Evolutionary conservation across 2,329 filamentous ascomycete species (phyloP), one percentile per base, ranked within the genome.

Genomic region (Botryotinia convoluta): DNA sequence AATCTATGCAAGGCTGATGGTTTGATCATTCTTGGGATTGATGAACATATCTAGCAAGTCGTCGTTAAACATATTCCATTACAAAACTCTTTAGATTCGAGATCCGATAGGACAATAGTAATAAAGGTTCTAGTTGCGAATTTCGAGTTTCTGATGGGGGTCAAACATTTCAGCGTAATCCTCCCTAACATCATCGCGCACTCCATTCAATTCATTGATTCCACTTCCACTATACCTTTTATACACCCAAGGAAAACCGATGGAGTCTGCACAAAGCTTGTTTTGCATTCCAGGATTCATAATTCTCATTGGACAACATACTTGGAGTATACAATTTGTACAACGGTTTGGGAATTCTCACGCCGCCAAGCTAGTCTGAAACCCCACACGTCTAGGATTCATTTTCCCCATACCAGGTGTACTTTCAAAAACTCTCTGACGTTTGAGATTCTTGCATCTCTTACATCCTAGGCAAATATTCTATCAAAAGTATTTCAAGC

Each of bases 361-460:
- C n/a, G 60, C 69, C 32, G 37, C 60, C 44, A 57, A 65, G 37
- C 37, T n/a, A 57, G 35, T 12, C n/a, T 65, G 60, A 72, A 72
- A 72, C 69, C 44, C 18, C 69, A 35, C 29, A 42, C 37, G 69
- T 72, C 35, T 72, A 35, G 12, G 37, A 72, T 39, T 65, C 16
- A 37, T 32, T 44, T 57, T 57, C 35, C 45, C 51, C 54, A 70
- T 70, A 35, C 51, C 29, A 18, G 51, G n/a, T 29, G 51, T 57
- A 57, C 51, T 6, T 57, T 70, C 29, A 35, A 42, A 54, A 54
- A 44, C 59, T 63, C 35, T 35, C 60, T 7, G 29, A 54, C 37
- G 60, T 72, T 64, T 65, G 69, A 72, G 69, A 44, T 64, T 69
- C 60, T 61, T 18, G n/a, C 39, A 45, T 45, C 68, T 70, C 68